Conservation (phyloP, 140 eudicot genomes). For the Oenanthe javanica region DNA sequence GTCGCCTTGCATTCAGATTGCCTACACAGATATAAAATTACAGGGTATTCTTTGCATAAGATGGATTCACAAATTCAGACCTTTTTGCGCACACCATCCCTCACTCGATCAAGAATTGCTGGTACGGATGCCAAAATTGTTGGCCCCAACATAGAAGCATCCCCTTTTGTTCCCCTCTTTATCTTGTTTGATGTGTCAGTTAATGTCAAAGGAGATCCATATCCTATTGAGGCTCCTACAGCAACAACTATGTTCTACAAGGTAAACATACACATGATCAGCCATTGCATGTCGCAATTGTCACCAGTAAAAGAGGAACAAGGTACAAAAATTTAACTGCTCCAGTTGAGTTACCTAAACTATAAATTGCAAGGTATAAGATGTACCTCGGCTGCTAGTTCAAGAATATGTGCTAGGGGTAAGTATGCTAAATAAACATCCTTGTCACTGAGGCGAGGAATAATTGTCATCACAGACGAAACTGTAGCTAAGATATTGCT, state of each 20-base stretch:
- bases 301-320: neutral
- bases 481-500: constrained; percentile 83
- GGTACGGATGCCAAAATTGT: constrained; percentile 90
- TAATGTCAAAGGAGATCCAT: constrained; percentile 88
- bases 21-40: neutral
- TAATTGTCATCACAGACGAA: constrained; percentile 91
- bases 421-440: constrained; percentile 93
- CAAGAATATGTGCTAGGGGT: constrained; percentile 96
- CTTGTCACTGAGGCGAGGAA: constrained; percentile 65
- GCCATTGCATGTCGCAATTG: neutral
- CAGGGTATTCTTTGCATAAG: neutral
- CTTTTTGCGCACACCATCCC: constrained; percentile 94
- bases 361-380: neutral
- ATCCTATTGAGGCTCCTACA: constrained; percentile 84
- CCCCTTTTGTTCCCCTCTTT: constrained; percentile 86
- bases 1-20: constrained; percentile 5
- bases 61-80: constrained; percentile 24
- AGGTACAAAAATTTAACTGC: neutral
- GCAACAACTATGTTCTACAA: constrained; percentile 71
- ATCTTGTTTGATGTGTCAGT: constrained; percentile 93
- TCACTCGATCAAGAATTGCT: constrained; percentile 95
- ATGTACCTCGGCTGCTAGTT: constrained; percentile 92
- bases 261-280: constrained; percentile 7
- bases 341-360: neutral
- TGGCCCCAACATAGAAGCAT: constrained; percentile 72